Percentiles rank a stretch among this genome's conserved stretches.
Conservation (phyloP, 768 basidiomycete genomes). For the Pleurotus cornucopiae region DNA sequence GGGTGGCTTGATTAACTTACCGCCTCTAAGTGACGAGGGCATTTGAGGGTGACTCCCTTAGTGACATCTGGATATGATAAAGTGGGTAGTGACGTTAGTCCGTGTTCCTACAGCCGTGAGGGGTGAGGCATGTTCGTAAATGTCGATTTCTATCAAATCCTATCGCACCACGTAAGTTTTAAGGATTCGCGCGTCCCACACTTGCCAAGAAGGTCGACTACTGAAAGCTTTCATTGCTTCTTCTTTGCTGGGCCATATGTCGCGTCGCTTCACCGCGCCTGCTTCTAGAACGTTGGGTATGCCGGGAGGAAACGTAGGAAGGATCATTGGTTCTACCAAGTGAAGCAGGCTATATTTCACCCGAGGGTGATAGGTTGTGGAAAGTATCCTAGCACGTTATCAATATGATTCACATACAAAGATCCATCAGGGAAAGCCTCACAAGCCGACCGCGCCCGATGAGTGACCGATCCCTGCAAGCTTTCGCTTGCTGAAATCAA, state of each 20-base stretch:
- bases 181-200: conserved; percentile 48
- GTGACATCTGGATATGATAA: conserved; percentile 35
- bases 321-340: conserved; percentile 43
- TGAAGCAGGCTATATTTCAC: conserved; percentile 35
- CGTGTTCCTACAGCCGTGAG: conserved; percentile 30
- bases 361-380: conserved; percentile 35
- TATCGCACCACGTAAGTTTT: conserved; percentile 34
- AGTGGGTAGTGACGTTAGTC: conserved; percentile 37
- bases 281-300: conserved; percentile 18
- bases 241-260: conserved; percentile 48
- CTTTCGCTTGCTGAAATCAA: conserved; percentile 44
- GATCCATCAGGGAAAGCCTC: conserved; percentile 12
- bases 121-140: background rate
- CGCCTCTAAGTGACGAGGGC: conserved; percentile 41
- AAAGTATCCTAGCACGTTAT: conserved; percentile 27
- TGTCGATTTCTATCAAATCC: too few relatives aligned
- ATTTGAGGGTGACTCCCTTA: conserved; percentile 48
- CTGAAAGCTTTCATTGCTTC: conserved; percentile 39
- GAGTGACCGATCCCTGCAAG: conserved; percentile 54
- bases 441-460: conserved; percentile 47
- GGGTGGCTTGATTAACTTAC: conserved; percentile 20
- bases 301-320: conserved; percentile 14
- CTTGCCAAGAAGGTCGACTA: conserved; percentile 33
- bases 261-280: conserved; percentile 36
- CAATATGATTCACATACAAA: background rate